These are phyloP conservation scores for Tetrapyrgos nigripes DNA, from an alignment of 1,284 basidiomycete species.

Conservation along the genomic window DNA sequence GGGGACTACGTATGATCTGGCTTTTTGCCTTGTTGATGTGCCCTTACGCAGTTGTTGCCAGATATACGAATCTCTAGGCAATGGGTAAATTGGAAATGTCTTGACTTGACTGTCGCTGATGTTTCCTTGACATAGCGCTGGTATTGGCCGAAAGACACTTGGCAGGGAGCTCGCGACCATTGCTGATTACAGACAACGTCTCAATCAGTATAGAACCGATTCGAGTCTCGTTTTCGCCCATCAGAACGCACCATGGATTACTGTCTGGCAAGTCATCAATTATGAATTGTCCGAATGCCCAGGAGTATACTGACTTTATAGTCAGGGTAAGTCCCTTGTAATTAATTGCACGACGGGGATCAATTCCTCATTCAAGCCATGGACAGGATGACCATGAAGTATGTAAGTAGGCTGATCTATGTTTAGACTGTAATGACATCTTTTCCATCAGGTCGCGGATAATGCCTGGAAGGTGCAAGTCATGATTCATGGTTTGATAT, in stretches of 20 bases:
- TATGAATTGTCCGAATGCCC: not conserved
- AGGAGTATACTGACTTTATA: not conserved
- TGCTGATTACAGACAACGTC: constrained; percentile 65
- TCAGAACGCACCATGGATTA: constrained; percentile 61
- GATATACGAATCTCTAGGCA: constrained; percentile 60
- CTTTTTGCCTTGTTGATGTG: not conserved
- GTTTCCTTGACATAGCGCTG: constrained; percentile 35
- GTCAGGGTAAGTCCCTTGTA: constrained; percentile 6
- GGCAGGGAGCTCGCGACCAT: constrained; percentile 68
- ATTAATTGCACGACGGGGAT: not conserved
- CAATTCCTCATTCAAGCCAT: not conserved
- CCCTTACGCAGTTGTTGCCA: constrained; percentile 21
- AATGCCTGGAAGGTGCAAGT: constrained; percentile 59
- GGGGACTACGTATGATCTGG: too few relatives aligned
- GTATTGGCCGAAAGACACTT: constrained; percentile 53
- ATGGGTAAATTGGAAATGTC: constrained; percentile 38
- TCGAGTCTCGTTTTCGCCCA: constrained; percentile 56
- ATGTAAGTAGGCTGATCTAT: not conserved
- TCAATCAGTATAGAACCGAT: constrained; percentile 68
- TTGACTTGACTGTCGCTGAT: not conserved
- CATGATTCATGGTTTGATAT: not conserved
- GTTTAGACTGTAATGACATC: not conserved
- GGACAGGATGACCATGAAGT: constrained; percentile 65
- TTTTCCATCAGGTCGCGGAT: constrained; percentile 54
- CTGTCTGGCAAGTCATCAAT: constrained; percentile 54